Conservation (phyloP, 2,329 filamentous ascomycete species). For the Fusarium sp. region DNA sequence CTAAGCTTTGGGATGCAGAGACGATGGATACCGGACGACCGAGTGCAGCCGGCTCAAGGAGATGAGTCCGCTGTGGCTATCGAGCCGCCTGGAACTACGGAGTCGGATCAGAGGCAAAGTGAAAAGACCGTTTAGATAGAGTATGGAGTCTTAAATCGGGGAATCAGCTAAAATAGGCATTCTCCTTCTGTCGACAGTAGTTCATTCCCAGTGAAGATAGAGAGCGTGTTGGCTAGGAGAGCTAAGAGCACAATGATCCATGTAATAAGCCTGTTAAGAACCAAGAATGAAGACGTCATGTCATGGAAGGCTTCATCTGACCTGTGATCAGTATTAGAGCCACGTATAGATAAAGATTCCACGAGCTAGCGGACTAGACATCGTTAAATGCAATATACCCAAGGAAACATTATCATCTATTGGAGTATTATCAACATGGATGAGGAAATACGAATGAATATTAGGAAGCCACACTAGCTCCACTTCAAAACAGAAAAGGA, state of each 20-base stretch:
- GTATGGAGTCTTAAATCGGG: not conserved
- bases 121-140: conserved; percentile 11
- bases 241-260: not conserved
- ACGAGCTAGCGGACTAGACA: not conserved
- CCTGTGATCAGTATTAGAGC: not conserved
- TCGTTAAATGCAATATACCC: not conserved
- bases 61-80: not conserved
- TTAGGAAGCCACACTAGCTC: not conserved
- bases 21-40: conserved; percentile 26
- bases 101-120: not conserved
- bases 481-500: not conserved
- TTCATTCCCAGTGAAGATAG: not conserved
- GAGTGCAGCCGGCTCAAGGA: conserved; percentile 2
- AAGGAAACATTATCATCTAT: not conserved
- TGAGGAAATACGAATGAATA: not conserved
- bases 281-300: not conserved
- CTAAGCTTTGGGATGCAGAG: conserved; percentile 28
- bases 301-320: not conserved
- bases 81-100: not conserved
- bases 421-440: not conserved
- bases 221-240: not conserved
- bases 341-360: not conserved
- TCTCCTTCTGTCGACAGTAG: too few relatives aligned
- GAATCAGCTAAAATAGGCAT: not conserved
- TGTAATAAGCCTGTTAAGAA: not conserved